These are phyloP conservation scores for Sclerotinia sclerotiorum DNA, from an alignment of 2,329 filamentous ascomycete species.

Conservation along the genomic window DNA sequence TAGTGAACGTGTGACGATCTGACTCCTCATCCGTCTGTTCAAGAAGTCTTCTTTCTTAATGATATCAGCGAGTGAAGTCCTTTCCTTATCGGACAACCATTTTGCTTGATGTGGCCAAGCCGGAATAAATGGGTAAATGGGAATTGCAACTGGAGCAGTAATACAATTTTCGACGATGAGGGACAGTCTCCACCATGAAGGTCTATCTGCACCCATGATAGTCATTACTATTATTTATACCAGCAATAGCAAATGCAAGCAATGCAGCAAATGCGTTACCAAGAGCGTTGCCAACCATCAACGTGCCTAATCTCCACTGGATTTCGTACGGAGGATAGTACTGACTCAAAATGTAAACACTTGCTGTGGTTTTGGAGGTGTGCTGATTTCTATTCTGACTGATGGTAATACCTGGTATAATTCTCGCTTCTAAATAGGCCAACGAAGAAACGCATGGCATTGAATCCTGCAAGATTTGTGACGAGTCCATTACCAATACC, in stretches of 20 bases:
- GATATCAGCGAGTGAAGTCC: neutral
- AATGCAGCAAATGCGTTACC: conserved; percentile 3
- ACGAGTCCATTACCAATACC: conserved; percentile 6
- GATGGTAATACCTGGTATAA: neutral
- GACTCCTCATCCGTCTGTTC: neutral
- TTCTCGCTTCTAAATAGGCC: neutral
- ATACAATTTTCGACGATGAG: conserved; percentile 1
- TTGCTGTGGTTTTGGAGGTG: neutral
- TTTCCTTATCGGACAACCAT: neutral
- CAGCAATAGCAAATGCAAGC: conserved; percentile 10
- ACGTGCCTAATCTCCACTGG: neutral
- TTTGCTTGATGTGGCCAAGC: neutral
- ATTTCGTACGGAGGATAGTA: neutral
- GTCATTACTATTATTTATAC: neutral
- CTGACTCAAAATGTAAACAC: neutral
- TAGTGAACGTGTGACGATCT: neutral
- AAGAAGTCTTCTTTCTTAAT: neutral
- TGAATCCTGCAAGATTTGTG: neutral
- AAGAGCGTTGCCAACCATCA: neutral
- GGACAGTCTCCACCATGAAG: no score
- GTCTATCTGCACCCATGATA: conserved; percentile 11
- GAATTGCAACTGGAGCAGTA: neutral
- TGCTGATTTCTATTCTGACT: neutral
- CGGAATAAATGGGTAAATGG: neutral
- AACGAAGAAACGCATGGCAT: conserved; percentile 4